Conservation (phyloP, 768 basidiomycete genomes). For the Cyclocybe aegerita region DNA sequence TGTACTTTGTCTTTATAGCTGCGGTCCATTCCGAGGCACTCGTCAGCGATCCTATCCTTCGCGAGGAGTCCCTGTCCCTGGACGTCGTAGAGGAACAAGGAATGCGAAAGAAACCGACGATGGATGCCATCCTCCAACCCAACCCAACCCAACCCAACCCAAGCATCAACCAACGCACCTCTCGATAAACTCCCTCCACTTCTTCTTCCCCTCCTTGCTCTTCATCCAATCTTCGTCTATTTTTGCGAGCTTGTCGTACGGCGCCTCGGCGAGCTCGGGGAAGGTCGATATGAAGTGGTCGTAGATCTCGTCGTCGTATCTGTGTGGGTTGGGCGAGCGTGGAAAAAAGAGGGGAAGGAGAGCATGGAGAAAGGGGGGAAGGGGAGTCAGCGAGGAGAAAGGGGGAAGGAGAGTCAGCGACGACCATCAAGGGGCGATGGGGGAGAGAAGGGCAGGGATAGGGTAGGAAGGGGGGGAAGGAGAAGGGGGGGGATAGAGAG, state of each 20-base stretch:
- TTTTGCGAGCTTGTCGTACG: constrained; percentile 45
- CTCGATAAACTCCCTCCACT: constrained; percentile 88
- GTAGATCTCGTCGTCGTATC: constrained; percentile 90
- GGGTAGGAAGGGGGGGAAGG: too few relatives aligned
- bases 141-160: neutral
- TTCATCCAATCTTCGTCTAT: constrained; percentile 95
- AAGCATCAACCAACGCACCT: constrained; percentile 42
- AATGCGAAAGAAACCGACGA: neutral
- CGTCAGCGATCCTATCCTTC: too few relatives aligned
- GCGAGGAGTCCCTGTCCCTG: too few relatives aligned
- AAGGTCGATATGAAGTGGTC: constrained; percentile 73
- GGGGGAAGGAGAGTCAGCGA: too few relatives aligned
- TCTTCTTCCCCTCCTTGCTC: constrained; percentile 79
- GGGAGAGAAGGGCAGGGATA: too few relatives aligned
- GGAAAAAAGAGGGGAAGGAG: too few relatives aligned
- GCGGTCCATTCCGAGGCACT: too few relatives aligned
- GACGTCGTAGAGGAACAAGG: neutral
- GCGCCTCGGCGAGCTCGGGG: constrained; percentile 67
- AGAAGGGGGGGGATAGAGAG: too few relatives aligned
- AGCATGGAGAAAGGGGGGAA: too few relatives aligned
- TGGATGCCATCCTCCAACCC: neutral
- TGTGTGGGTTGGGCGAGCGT: constrained; percentile 25
- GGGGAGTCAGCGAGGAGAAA: too few relatives aligned
- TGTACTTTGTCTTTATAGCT: constrained; percentile 90
- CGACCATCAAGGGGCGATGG: too few relatives aligned